A percentile compares a stretch with the other conserved stretches of the same genome.
Evolutionary conservation across 2,329 filamentous ascomycete genomes (phyloP).

Genomic region (Sordariomycetes sp.): DNA sequence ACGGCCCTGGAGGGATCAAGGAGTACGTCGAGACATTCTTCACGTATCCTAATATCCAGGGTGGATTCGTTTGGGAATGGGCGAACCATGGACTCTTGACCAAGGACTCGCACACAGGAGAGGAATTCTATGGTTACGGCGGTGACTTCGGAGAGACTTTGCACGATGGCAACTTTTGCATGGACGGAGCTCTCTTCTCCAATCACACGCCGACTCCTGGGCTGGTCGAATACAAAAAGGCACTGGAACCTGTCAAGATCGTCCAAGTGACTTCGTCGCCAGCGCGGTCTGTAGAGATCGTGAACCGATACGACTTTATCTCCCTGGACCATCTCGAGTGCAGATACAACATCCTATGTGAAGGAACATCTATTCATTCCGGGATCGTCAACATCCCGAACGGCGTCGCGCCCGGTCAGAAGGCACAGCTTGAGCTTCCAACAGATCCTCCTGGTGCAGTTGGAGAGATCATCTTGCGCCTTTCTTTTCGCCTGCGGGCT

Average conservation of each 20-base stretch:
- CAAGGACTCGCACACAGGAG: slow-evolving; percentile 27
- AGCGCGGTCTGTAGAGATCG: no score
- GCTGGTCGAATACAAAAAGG: slow-evolving; percentile 42
- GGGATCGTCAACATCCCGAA: no score
- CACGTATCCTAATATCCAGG: slow-evolving; percentile 39
- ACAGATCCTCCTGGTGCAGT: no score
- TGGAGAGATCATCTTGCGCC: no score
- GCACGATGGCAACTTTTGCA: slow-evolving; percentile 50
- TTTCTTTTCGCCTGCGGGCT: no score
- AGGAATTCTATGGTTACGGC: slow-evolving; percentile 46
- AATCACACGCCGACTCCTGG: slow-evolving; percentile 41
- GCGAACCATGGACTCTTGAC: slow-evolving; percentile 41
- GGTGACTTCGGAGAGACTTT: slow-evolving; percentile 54
- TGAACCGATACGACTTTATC: slow-evolving; percentile 40
- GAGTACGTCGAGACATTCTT: slow-evolving; percentile 61
- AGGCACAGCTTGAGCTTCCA: no score
- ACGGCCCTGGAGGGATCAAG: slow-evolving; percentile 56
- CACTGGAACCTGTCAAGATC: slow-evolving; percentile 39
- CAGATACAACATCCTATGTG: no score
- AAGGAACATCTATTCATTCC: no score
- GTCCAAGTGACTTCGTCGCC: slow-evolving; percentile 20
- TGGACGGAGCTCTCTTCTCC: slow-evolving; percentile 38
- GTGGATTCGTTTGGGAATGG: slow-evolving; percentile 60
- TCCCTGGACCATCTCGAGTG: slow-evolving; percentile 34
- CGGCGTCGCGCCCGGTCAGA: no score